Evolutionary conservation across 2,329 filamentous ascomycete species (phyloP).

Genomic region (Arthrobotrys pseudoclavata): DNA sequence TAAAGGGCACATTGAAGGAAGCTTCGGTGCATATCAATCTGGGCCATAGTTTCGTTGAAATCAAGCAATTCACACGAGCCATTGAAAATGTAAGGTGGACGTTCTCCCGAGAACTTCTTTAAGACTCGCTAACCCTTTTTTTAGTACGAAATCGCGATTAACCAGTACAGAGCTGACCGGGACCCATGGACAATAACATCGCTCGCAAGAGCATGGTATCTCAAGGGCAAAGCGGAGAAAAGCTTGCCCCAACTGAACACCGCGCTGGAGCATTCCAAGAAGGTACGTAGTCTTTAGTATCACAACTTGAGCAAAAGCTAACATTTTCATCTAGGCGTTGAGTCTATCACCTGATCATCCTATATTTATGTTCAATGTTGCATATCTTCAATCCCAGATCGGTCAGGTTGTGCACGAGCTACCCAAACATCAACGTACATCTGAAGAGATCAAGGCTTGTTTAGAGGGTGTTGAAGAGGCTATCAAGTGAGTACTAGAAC

Average conservation of each 20-base stretch:
- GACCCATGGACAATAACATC: conserved; percentile 86
- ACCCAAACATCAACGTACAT: conserved; percentile 80
- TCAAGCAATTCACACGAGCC: conserved; percentile 89
- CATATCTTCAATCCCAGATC: conserved; percentile 95
- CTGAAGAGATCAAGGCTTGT: conserved; percentile 84
- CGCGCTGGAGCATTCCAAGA: conserved; percentile 74
- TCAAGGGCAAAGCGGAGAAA: conserved; percentile 78
- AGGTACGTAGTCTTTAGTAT: conserved; percentile 68
- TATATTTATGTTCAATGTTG: conserved; percentile 97
- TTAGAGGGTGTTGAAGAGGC: conserved; percentile 85
- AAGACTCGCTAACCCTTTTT: conserved; percentile 56
- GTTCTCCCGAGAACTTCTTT: neutral
- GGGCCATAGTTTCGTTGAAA: conserved; percentile 90
- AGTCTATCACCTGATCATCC: conserved; percentile 83
- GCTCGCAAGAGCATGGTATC: conserved; percentile 87
- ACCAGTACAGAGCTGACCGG: conserved; percentile 78
- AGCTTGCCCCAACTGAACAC: conserved; percentile 73
- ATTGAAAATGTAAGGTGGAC: conserved; percentile 78
- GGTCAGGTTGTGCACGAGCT: conserved; percentile 83
- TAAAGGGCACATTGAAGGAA: conserved; percentile 90
- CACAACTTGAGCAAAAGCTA: conserved; percentile 1
- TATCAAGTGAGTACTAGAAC: conserved; percentile 72
- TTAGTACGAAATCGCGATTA: conserved; percentile 85
- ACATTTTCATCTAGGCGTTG: conserved; percentile 73
- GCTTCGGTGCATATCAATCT: conserved; percentile 91